Conservation (phyloP, 2,329 filamentous ascomycete species). For the Neopestalotiopsis clavispora region DNA sequence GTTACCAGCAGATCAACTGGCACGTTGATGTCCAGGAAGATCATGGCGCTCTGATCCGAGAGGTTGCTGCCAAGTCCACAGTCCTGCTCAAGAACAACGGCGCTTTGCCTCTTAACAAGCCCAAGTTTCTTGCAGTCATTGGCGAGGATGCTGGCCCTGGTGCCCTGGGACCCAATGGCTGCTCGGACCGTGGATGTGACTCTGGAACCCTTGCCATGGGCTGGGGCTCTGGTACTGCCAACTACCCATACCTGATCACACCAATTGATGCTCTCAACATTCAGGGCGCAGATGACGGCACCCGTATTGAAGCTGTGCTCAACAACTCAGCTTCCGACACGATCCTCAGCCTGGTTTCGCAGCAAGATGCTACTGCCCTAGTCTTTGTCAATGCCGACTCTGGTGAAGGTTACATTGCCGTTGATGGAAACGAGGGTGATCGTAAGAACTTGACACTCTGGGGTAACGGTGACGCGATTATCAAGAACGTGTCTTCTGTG, state of each 20-base stretch:
- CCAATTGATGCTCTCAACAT: slow-evolving; percentile 73
- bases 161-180: slow-evolving; percentile 78
- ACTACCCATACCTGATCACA: slow-evolving; percentile 78
- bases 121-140: slow-evolving; percentile 76
- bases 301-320: slow-evolving; percentile 68
- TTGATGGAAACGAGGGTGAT: slow-evolving; percentile 86
- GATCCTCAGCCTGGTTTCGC: slow-evolving; percentile 63
- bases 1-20: slow-evolving; percentile 73
- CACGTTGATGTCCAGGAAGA: slow-evolving; percentile 83
- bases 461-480: slow-evolving; percentile 79
- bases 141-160: slow-evolving; percentile 85
- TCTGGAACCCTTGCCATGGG: slow-evolving; percentile 72
- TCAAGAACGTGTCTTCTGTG: slow-evolving; percentile 76
- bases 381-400: slow-evolving; percentile 90
- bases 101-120: slow-evolving; percentile 76
- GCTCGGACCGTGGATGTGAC: slow-evolving; percentile 68
- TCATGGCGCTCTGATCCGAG: slow-evolving; percentile 75
- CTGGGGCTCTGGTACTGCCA: slow-evolving; percentile 78
- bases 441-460: slow-evolving; percentile 92
- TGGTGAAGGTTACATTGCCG: slow-evolving; percentile 84
- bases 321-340: slow-evolving; percentile 67
- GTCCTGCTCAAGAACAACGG: slow-evolving; percentile 89
- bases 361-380: slow-evolving; percentile 72
- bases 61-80: slow-evolving; percentile 78
- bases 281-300: slow-evolving; percentile 63